Evolutionary conservation across 768 basidiomycete species (phyloP).

Genomic region (Auricularia sp.): DNA sequence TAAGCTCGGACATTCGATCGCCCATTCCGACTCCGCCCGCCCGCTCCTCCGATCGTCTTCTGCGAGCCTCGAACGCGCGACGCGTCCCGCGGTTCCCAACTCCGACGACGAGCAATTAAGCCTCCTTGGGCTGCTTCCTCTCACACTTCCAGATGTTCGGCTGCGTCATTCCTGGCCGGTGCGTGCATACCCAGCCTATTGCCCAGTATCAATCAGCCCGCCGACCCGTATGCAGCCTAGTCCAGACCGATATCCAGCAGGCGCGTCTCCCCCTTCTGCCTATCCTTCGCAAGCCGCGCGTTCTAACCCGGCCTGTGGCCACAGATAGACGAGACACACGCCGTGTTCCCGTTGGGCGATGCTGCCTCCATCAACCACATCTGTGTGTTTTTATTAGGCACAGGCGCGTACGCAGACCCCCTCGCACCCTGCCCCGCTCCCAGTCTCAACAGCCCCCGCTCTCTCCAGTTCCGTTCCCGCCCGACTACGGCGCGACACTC

Average conservation of each 20-base stretch:
- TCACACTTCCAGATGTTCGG: background rate
- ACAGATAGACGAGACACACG: conserved; percentile 77
- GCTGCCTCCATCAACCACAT: conserved; percentile 75
- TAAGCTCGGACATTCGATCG: too few relatives aligned
- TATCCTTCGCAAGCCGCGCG: background rate
- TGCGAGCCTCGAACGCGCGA: background rate
- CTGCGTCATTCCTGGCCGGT: background rate
- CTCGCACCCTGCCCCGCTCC: background rate
- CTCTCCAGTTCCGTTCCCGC: conserved; percentile 62
- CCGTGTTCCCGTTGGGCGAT: conserved; percentile 61
- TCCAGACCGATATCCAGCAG: background rate
- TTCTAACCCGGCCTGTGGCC: background rate
- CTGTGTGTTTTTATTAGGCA: conserved; percentile 75
- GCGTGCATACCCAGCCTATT: background rate
- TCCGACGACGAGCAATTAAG: background rate
- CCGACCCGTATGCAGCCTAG: background rate
- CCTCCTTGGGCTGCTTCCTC: background rate
- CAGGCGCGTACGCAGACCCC: conserved; percentile 33
- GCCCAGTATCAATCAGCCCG: background rate
- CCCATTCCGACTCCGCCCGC: background rate
- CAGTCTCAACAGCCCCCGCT: background rate
- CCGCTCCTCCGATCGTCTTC: background rate
- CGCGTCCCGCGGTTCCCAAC: background rate
- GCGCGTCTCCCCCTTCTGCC: background rate
- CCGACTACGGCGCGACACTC: conserved; percentile 74